Percentiles rank a stretch among this genome's conserved stretches.
Conservation (phyloP, 2,329 filamentous ascomycete species). For the Tolypocladium cylindrosporum region DNA sequence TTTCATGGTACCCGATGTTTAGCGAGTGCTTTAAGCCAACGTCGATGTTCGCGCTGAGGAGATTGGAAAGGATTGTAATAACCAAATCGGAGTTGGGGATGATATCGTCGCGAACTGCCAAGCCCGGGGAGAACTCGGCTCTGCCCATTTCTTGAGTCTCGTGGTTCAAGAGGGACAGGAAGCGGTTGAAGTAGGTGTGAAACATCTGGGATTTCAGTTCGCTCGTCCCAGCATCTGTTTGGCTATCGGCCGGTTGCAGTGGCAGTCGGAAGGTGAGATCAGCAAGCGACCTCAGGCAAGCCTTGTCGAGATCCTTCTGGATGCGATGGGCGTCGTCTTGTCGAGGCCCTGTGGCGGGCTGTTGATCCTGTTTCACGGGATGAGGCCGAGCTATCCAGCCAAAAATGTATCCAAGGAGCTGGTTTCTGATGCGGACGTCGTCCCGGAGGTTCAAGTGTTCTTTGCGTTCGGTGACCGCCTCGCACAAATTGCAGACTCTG, state of each 20-base stretch:
- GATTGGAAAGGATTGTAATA: conserved; percentile 58
- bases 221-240: conserved; percentile 55
- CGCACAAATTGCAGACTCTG: conserved; percentile 57
- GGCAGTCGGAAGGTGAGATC: conserved; percentile 57
- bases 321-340: conserved; percentile 48
- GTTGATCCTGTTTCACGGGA: conserved; percentile 34
- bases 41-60: conserved; percentile 62
- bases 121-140: conserved; percentile 18
- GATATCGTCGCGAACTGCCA: conserved; percentile 39
- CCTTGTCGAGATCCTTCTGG: conserved; percentile 56
- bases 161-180: conserved; percentile 54
- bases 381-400: conserved; percentile 57
- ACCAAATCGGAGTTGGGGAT: conserved; percentile 50
- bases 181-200: conserved; percentile 60
- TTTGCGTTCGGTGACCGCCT: conserved; percentile 54
- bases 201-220: conserved; percentile 64
- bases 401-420: conserved; percentile 57
- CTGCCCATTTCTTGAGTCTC: conserved; percentile 34
- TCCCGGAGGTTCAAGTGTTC: conserved; percentile 59
- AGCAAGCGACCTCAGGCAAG: conserved; percentile 54
- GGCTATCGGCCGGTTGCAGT: conserved; percentile 54
- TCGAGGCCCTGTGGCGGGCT: conserved; percentile 28
- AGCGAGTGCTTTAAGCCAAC: conserved; percentile 61
- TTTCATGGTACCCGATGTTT: conserved; percentile 61
- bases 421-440: conserved; percentile 59